Conservation (phyloP, 1,284 basidiomycete genomes). For the Cutaneotrichosporon cyanovorans region DNA sequence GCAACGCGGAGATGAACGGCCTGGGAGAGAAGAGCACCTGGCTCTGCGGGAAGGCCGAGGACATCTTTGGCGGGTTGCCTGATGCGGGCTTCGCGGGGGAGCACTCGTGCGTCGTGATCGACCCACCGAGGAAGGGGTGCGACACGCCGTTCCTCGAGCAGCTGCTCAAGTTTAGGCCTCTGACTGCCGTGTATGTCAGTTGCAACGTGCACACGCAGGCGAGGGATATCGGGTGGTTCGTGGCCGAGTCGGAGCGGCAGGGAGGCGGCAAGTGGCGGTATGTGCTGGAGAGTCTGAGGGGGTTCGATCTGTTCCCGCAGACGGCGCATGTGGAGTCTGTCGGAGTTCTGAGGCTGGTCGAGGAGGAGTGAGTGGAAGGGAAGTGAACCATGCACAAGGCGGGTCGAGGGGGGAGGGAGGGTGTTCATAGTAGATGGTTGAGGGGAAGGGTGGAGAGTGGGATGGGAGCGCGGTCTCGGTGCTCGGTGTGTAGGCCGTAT, state of each 20-base stretch:
- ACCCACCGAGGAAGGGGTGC: slow-evolving; percentile 82
- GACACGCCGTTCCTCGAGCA: slow-evolving; percentile 74
- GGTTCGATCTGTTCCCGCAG: slow-evolving; percentile 84
- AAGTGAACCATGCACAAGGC: too few species aligned
- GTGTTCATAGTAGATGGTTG: too few species aligned
- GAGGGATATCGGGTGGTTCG: slow-evolving; percentile 15
- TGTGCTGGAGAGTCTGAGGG: slow-evolving; percentile 66
- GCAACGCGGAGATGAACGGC: slow-evolving; percentile 71
- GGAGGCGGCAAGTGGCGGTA: slow-evolving; percentile 27
- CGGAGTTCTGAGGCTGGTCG: slow-evolving; percentile 55
- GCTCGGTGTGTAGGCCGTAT: too few species aligned
- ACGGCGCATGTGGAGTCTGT: slow-evolving; percentile 46
- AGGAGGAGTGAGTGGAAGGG: neutral
- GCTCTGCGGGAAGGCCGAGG: slow-evolving; percentile 53
- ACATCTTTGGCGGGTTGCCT: slow-evolving; percentile 48
- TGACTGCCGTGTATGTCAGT: slow-evolving; percentile 77
- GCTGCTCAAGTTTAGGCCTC: slow-evolving; percentile 61
- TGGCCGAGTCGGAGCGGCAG: slow-evolving; percentile 19
- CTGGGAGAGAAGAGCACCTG: slow-evolving; percentile 45
- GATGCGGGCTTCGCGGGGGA: slow-evolving; percentile 34
- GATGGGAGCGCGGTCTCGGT: too few species aligned
- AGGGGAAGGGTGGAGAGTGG: too few species aligned
- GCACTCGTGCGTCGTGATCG: slow-evolving; percentile 42
- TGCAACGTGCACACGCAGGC: slow-evolving; percentile 69
- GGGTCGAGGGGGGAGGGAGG: too few species aligned